Percentiles rank a stretch among this genome's conserved stretches.
Conservation (phyloP, 2,329 filamentous ascomycete genomes). For the Ophiostoma quercus region DNA sequence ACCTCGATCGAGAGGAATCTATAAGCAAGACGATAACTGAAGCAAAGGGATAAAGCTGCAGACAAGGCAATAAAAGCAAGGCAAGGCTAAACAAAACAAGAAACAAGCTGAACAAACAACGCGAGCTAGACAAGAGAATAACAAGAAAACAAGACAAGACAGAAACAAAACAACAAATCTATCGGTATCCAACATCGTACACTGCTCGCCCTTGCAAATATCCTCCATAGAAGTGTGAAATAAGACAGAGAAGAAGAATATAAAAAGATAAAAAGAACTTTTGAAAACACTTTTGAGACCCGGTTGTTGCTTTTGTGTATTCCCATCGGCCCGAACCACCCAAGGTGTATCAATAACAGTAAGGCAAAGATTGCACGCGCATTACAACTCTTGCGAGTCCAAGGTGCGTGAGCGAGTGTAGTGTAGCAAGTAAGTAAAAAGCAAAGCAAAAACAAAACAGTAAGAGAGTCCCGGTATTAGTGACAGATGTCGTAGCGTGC, state of each 20-base stretch:
- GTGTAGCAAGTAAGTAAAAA: not conserved
- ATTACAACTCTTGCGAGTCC: slow-evolving; percentile 9
- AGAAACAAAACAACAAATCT: not conserved
- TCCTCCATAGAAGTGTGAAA: slow-evolving; percentile 15
- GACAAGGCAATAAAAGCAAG: not conserved
- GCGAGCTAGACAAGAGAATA: not conserved
- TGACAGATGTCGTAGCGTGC: slow-evolving; percentile 11
- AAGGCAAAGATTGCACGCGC: not conserved
- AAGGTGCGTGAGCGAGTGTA: slow-evolving; percentile 14
- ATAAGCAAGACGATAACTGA: not conserved
- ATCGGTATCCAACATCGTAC: slow-evolving; percentile 16
- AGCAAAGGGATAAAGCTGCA: not conserved
- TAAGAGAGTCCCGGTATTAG: slow-evolving; percentile 11
- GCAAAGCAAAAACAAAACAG: too few relatives aligned
- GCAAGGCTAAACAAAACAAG: not conserved
- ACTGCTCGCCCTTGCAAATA: slow-evolving; percentile 15
- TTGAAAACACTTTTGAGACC: slow-evolving; percentile 13
- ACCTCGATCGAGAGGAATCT: slow-evolving; percentile 2
- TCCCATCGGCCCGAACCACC: slow-evolving; percentile 16
- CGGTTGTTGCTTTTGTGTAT: slow-evolving; percentile 18
- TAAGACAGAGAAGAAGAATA: not conserved
- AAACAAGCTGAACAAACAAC: not conserved
- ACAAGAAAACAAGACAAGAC: not conserved
- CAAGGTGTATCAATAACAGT: slow-evolving; percentile 15
- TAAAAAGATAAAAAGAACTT: not conserved